Evolutionary conservation across 192 early-diverging fungal genomes (phyloP).

Genomic region (Bifiguratus adelaidae): DNA sequence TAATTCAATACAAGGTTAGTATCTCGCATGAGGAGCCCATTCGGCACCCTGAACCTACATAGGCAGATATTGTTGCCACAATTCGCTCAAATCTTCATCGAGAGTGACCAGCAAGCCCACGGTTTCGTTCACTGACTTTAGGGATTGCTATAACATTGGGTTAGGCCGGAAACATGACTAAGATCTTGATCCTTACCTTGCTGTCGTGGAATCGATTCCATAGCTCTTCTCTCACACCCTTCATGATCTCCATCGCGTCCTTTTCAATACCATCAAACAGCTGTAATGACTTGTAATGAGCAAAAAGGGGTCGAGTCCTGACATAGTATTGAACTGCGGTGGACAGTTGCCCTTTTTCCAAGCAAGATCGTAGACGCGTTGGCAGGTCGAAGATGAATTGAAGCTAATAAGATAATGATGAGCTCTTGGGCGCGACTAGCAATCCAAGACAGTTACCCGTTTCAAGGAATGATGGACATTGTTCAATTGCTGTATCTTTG

Average conservation of each 20-base stretch:
- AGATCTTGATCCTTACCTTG: too few species aligned
- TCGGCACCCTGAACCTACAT: conserved; percentile 33
- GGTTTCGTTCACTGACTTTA: conserved; percentile 36
- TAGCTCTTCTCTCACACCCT: conserved; percentile 50
- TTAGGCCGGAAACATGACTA: too few species aligned
- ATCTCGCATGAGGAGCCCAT: too few species aligned
- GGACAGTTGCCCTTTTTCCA: conserved; percentile 45
- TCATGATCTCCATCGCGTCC: conserved; percentile 75
- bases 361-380: conserved; percentile 47
- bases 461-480: conserved; percentile 61
- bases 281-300: conserved; percentile 66
- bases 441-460: conserved; percentile 26
- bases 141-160: conserved; percentile 21
- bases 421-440: background rate
- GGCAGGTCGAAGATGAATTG: conserved; percentile 89
- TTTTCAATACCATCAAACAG: conserved; percentile 69
- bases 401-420: conserved; percentile 27
- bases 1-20: too few species aligned
- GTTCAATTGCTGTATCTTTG: conserved; percentile 61
- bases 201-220: too few species aligned
- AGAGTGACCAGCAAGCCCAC: conserved; percentile 30
- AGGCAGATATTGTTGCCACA: conserved; percentile 30
- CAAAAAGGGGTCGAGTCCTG: conserved; percentile 55
- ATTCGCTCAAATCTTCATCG: conserved; percentile 22
- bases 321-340: conserved; percentile 73